Conservation (phyloP, 441 rosid species). For the Melastoma candidum region DNA sequence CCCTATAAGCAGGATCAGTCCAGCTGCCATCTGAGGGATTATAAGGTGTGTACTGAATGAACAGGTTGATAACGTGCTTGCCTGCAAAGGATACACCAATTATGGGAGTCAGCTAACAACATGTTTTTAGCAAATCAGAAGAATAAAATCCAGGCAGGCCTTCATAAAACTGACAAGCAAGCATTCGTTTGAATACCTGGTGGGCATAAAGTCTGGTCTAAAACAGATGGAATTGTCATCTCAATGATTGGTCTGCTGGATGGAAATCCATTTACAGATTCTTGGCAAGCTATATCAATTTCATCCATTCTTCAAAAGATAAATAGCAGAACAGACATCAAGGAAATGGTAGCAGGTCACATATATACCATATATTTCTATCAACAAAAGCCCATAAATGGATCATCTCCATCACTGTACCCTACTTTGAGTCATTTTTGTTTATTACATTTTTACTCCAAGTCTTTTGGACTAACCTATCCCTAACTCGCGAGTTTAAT, state of each 20-base stretch:
- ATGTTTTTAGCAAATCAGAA: background rate
- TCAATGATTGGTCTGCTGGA: constrained; percentile 78
- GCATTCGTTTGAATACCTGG: constrained; percentile 35
- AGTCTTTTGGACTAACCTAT: too few species aligned
- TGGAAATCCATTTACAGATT: constrained; percentile 67
- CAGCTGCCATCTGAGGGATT: constrained; percentile 83
- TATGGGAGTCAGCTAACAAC: too few species aligned
- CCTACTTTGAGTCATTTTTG: too few species aligned
- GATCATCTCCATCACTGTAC: too few species aligned
- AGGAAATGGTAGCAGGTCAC: too few species aligned
- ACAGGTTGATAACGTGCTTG: constrained; percentile 76
- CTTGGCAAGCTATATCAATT: constrained; percentile 75
- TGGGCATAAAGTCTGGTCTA: constrained; percentile 84
- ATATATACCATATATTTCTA: too few species aligned
- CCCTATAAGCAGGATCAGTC: constrained; percentile 66
- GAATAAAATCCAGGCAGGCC: background rate
- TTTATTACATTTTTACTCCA: too few species aligned
- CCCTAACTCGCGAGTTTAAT: too few species aligned
- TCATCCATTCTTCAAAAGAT: constrained; percentile 60
- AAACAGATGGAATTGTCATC: constrained; percentile 76
- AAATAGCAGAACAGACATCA: background rate
- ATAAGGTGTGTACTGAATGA: constrained; percentile 82
- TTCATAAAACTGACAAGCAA: constrained; percentile 1
- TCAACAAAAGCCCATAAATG: too few species aligned
- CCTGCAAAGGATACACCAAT: constrained; percentile 18